Percentiles rank a stretch among this genome's conserved stretches.
Conservation (phyloP, 371 early-diverging fungal genomes). For the Mortierella sp. region DNA sequence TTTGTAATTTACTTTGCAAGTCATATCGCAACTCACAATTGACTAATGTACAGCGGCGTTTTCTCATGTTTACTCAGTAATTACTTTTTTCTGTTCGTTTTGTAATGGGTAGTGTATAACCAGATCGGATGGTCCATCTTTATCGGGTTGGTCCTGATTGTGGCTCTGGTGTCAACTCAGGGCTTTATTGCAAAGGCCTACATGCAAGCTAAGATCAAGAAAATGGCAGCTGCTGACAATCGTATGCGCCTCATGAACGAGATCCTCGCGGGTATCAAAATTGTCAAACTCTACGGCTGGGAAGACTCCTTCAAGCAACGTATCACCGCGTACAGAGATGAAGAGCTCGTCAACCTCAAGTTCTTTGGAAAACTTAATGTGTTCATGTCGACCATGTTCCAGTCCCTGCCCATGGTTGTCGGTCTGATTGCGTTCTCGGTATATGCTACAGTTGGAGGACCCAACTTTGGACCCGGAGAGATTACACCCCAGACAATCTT, state of each 20-base stretch:
- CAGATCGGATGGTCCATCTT: conserved; percentile 69
- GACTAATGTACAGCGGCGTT: no score
- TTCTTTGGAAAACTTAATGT: conserved; percentile 37
- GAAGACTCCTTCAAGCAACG: conserved; percentile 56
- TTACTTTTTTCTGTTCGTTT: background rate
- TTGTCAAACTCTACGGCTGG: conserved; percentile 66
- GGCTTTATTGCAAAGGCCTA: conserved; percentile 60
- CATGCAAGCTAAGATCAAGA: conserved; percentile 36
- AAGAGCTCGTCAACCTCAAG: conserved; percentile 41
- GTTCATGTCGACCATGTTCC: conserved; percentile 70
- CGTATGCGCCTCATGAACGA: conserved; percentile 60
- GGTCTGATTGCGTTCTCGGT: conserved; percentile 42
- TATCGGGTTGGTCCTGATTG: conserved; percentile 65
- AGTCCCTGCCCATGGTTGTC: conserved; percentile 63
- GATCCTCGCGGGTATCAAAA: conserved; percentile 60
- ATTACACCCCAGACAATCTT: conserved; percentile 47
- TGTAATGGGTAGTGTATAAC: conserved; percentile 55
- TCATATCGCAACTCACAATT: background rate
- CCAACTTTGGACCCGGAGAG: conserved; percentile 28
- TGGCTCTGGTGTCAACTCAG: conserved; percentile 66
- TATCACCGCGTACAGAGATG: conserved; percentile 36
- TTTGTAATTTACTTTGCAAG: conserved; percentile 26
- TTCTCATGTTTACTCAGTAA: background rate
- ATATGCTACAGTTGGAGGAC: conserved; percentile 50
- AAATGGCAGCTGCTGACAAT: conserved; percentile 43